Base-by-base conservation (phyloP, 148 eudicot species). In the Arctostaphylos glauca region DNA sequence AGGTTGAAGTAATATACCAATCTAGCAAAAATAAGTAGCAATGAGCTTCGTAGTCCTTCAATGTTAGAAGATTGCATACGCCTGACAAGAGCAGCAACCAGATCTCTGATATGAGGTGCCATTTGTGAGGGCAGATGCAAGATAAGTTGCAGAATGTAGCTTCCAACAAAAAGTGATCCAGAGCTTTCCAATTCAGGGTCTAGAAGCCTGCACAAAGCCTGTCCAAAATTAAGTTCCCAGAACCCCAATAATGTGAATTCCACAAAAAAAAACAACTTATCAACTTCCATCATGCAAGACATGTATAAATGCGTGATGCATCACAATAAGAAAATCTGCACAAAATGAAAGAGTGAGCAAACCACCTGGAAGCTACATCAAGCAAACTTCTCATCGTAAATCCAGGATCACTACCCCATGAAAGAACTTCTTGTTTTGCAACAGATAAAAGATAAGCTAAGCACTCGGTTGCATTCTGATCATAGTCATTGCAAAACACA, bases 401-500 rank as follows among this genome's bases (percentile, higher is more conserved):
- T 79, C 94, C 98, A 81, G 97, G 93, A 92, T 96, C 98, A 74
- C 91, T 93, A 79, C 93, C 93, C 99, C 99, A 96, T 77, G 89
- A 74, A 85, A 96, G 98, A 78, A 94, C 86, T 73, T 96, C 96
- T 88, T 89, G 90, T 87, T 88, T 94, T 50, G 92, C 98, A 50
- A 89, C 92, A 78, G 94, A 90, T 77, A 96, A 87, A 84, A 96
- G 90, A 81, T 92, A 84, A 83, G 99, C 96, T 80, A 96, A 88
- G 89, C 94, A 96, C 91, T 96, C 96, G 21, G 99, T 94, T 48
- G 98, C 97, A 85, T 96, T 96, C 99, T 96, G 93, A 58, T 55
- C 16, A 71, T 77, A 23, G 66, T 21, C 47, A 50, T 56, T 76
- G 56, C 66, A 84, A 82, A 78, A 83, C 19, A 67, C 76, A 41